Evolutionary conservation across 345 rosid species (phyloP).

Genomic region (Gossypium australe): DNA sequence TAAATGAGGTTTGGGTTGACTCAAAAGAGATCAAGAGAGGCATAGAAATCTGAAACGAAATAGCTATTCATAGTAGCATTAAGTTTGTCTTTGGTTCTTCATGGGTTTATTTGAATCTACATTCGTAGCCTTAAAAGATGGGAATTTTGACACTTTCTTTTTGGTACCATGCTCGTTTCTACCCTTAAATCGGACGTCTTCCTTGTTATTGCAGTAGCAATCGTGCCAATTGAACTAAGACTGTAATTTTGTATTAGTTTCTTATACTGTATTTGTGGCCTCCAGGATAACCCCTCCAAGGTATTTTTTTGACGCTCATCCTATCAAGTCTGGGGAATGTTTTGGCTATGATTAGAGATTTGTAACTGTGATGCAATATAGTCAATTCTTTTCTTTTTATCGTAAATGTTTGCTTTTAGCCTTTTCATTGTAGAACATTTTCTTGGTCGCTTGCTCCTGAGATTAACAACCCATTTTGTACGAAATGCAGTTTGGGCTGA

Average conservation of each 20-base stretch:
- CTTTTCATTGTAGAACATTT: not conserved
- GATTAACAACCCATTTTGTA: not conserved
- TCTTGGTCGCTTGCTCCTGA: not conserved
- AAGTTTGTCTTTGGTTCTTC: not conserved
- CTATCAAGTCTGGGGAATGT: not conserved
- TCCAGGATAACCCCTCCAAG: too few relatives aligned
- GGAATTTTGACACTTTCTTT: not conserved
- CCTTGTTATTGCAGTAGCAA: too few relatives aligned
- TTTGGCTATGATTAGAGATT: not conserved
- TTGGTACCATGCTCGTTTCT: too few relatives aligned
- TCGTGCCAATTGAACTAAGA: too few relatives aligned
- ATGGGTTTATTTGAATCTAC: not conserved
- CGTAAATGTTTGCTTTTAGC: not conserved
- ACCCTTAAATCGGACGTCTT: too few relatives aligned
- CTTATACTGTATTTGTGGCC: too few relatives aligned
- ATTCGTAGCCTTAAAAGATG: not conserved
- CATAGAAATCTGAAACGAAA: not conserved
- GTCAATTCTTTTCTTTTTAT: not conserved
- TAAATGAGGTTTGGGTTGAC: not conserved
- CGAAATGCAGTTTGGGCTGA: slow-evolving; percentile 87
- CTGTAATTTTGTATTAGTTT: too few relatives aligned
- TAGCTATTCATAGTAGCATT: not conserved
- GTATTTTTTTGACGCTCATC: not conserved
- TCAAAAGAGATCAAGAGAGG: not conserved
- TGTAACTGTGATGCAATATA: not conserved